Conservation (phyloP, 2,329 filamentous ascomycete genomes). For the Aspergillus costaricaensis region DNA sequence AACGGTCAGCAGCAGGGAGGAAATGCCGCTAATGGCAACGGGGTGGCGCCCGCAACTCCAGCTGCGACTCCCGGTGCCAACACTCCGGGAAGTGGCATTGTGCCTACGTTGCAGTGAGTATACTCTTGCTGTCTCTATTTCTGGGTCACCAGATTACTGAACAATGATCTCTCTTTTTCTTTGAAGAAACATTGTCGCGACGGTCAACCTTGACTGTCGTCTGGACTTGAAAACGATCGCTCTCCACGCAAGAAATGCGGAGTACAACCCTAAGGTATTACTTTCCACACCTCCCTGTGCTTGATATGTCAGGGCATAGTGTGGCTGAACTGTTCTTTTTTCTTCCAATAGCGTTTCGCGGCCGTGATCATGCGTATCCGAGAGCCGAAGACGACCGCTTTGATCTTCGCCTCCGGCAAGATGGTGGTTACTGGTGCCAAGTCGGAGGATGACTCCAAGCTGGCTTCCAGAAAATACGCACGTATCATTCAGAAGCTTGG, state of each 20-base stretch:
- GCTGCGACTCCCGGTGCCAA: slow-evolving; percentile 85
- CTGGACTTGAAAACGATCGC: slow-evolving; percentile 98
- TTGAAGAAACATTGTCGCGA: slow-evolving; percentile 95
- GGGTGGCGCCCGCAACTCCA: slow-evolving; percentile 85
- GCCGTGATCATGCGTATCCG: slow-evolving; percentile 99
- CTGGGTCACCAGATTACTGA: slow-evolving; percentile 53
- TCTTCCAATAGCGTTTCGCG: slow-evolving; percentile 77
- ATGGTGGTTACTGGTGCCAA: slow-evolving; percentile 99
- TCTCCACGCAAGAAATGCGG: slow-evolving; percentile 94
- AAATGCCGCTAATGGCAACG: slow-evolving; percentile 67
- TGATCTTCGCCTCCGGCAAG: slow-evolving; percentile 98
- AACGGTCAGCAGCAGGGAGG: slow-evolving; percentile 59
- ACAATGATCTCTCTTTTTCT: slow-evolving; percentile 37
- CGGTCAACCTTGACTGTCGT: slow-evolving; percentile 96
- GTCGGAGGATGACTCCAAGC: slow-evolving; percentile 95
- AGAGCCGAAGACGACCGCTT: slow-evolving; percentile 95
- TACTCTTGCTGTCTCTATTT: slow-evolving; percentile 49
- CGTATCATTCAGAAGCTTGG: slow-evolving; percentile 99
- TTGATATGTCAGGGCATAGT: slow-evolving; percentile 39
- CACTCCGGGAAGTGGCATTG: slow-evolving; percentile 82
- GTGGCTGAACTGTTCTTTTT: slow-evolving; percentile 47
- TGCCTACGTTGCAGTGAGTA: slow-evolving; percentile 96
- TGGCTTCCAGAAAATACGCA: slow-evolving; percentile 95
- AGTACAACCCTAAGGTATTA: slow-evolving; percentile 96
- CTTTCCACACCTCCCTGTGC: slow-evolving; percentile 37